phyloP scores from a whole-genome alignment of 2,329 filamentous ascomycete genomes.

The Scleromitrula shiraiana region DNA sequence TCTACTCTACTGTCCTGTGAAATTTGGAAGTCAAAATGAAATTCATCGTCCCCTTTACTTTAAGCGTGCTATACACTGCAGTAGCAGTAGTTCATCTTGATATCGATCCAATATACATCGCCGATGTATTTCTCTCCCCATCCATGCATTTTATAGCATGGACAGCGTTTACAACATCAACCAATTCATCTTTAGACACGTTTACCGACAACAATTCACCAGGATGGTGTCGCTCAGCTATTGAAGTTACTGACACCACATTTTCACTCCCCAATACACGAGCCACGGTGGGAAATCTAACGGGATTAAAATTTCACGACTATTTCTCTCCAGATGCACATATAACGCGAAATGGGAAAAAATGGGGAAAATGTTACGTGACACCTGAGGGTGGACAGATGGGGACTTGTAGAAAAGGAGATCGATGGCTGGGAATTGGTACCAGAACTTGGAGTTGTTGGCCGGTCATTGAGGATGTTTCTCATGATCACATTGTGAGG shows the following conservation, averaged over 20 bases:
- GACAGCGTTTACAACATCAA: conserved; percentile 9
- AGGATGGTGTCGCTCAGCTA: conserved; percentile 22
- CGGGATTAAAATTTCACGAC: conserved; percentile 18
- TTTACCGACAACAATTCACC: conserved; percentile 4
- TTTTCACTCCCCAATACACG: background rate
- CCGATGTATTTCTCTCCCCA: conserved; percentile 25
- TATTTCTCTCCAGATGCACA: conserved; percentile 21
- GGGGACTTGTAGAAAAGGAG: conserved; percentile 17
- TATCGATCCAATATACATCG: conserved; percentile 23
- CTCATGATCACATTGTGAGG: background rate
- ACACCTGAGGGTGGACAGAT: conserved; percentile 22
- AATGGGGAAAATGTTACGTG: conserved; percentile 21
- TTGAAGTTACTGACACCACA: conserved; percentile 14
- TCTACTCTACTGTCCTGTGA: too few relatives aligned
- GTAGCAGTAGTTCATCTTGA: conserved; percentile 8
- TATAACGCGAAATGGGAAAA: conserved; percentile 18
- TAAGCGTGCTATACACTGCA: conserved; percentile 7
- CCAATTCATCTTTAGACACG: background rate
- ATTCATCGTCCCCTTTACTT: conserved; percentile 6
- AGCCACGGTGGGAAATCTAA: conserved; percentile 12
- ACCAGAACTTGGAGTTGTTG: conserved; percentile 22
- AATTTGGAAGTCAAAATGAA: conserved; percentile 12
- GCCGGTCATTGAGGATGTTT: conserved; percentile 7
- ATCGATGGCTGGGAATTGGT: conserved; percentile 20
- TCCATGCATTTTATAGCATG: conserved; percentile 25